phyloP scores from a whole-genome alignment of 148 eudicot genomes.

The Amaranthus hypochondriacus region DNA sequence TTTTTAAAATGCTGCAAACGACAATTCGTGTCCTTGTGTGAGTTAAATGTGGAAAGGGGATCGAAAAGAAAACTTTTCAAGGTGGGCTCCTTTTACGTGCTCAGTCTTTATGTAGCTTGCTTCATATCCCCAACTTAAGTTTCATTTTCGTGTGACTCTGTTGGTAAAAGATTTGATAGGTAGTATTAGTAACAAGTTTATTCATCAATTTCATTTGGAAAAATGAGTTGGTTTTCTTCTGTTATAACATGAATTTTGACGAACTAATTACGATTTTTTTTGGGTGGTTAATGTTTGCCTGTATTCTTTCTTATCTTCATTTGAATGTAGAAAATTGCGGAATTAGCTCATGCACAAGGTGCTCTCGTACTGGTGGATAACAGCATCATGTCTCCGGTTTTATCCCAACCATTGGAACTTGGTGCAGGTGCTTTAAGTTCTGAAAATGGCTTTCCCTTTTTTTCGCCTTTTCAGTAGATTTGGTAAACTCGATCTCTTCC shows the following conservation, averaged over 20 bases:
- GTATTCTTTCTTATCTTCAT: slow-evolving; percentile 5
- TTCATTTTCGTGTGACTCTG: background rate
- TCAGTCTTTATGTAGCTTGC: no score
- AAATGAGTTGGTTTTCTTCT: background rate
- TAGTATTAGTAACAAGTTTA: background rate
- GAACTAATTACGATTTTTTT: background rate
- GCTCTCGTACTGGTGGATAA: slow-evolving; percentile 95
- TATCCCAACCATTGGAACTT: slow-evolving; percentile 85
- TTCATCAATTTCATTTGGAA: no score
- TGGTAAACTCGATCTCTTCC: background rate
- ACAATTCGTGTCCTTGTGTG: no score
- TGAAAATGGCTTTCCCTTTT: background rate
- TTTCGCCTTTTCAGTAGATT: background rate
- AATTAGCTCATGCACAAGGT: slow-evolving; percentile 85
- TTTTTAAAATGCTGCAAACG: no score
- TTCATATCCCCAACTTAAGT: no score
- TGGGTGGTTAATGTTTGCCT: background rate
- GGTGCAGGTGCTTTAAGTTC: slow-evolving; percentile 70
- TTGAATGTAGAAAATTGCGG: slow-evolving; percentile 69
- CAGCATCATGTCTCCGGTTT: slow-evolving; percentile 96
- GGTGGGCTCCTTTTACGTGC: no score
- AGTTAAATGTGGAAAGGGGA: no score
- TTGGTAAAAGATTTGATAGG: background rate
- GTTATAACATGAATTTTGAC: slow-evolving; percentile 2
- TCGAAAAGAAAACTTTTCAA: no score